Percentiles rank a stretch among this genome's conserved stretches.
These are phyloP conservation scores for Geranium rotundifolium DNA, from an alignment of 345 rosid species.

Conservation along the genomic window DNA sequence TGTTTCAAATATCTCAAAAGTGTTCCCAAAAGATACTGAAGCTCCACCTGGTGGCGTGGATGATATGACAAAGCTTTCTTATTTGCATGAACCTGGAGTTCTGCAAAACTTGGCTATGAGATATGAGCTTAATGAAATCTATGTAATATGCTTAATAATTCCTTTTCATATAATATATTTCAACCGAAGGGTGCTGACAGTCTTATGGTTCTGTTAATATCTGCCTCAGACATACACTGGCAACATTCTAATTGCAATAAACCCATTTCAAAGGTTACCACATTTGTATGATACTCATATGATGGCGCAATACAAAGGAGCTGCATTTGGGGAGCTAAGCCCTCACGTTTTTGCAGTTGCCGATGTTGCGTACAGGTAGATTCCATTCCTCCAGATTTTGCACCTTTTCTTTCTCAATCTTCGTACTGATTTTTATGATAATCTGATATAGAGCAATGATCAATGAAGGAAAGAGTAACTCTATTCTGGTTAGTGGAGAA, in stretches of 20 bases:
- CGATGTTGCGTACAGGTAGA: constrained; percentile 93
- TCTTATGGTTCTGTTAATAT: background rate
- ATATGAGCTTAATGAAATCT: constrained; percentile 97
- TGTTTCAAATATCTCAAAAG: constrained; percentile 66
- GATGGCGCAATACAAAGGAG: constrained; percentile 99
- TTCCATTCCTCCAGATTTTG: constrained; percentile 11
- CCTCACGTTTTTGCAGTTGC: constrained; percentile 99
- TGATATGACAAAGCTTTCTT: constrained; percentile 99
- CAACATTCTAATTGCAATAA: constrained; percentile 92
- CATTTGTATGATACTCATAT: constrained; percentile 97
- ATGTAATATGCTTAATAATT: constrained; percentile 38
- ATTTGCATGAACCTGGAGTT: constrained; percentile 98
- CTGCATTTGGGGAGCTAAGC: constrained; percentile 92
- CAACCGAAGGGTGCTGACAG: background rate
- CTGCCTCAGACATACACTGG: constrained; percentile 87
- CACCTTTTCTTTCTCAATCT: constrained; percentile 5
- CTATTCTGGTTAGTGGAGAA: constrained; percentile 99
- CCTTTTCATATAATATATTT: background rate
- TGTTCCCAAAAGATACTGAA: constrained; percentile 90
- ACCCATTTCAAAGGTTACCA: constrained; percentile 97
- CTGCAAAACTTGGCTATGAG: constrained; percentile 79
- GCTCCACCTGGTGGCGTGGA: constrained; percentile 98
- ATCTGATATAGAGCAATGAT: constrained; percentile 72
- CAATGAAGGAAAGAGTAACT: constrained; percentile 96
- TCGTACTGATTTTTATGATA: constrained; percentile 20